Evolutionary conservation across 2,329 filamentous ascomycete species (phyloP).

Genomic region (Colletotrichum musae): DNA sequence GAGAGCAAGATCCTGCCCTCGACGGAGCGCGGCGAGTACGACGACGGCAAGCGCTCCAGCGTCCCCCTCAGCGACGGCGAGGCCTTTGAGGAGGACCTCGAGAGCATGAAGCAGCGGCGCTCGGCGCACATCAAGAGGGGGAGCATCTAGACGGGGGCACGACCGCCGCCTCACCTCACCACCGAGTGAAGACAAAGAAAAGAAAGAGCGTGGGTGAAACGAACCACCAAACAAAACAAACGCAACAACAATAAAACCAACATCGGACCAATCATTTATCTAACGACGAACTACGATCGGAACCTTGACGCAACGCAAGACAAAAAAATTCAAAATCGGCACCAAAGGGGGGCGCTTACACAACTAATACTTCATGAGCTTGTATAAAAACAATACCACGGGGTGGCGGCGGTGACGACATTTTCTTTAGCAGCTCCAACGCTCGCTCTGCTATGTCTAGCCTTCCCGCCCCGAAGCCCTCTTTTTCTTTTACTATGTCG

Average conservation of each 20-base stretch:
- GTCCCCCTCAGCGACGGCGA: conserved; percentile 64
- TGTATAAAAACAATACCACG: conserved; percentile 31
- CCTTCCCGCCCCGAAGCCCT: not conserved
- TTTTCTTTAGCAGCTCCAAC: not conserved
- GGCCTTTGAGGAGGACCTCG: conserved; percentile 61
- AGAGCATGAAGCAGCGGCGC: conserved; percentile 51
- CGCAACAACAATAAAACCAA: conserved; percentile 11
- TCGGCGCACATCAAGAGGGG: conserved; percentile 59
- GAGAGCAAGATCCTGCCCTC: conserved; percentile 56
- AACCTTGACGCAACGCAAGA: conserved; percentile 28
- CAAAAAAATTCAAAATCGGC: conserved; percentile 13
- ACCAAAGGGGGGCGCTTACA: conserved; percentile 1
- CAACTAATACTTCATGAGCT: conserved; percentile 29
- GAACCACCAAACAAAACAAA: not conserved
- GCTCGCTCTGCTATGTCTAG: too few species aligned
- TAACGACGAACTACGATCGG: conserved; percentile 38
- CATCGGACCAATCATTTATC: conserved; percentile 32
- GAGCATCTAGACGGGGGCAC: conserved; percentile 54
- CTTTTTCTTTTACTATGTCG: conserved; percentile 27
- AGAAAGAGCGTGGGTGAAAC: not conserved
- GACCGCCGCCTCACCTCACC: conserved; percentile 7
- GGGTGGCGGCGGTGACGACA: not conserved
- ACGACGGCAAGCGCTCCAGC: conserved; percentile 53
- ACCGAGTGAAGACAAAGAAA: conserved; percentile 14
- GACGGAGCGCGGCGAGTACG: conserved; percentile 57